phyloP scores from a whole-genome alignment of 129 eudicot species.

The Ambrosia artemisiifolia region DNA sequence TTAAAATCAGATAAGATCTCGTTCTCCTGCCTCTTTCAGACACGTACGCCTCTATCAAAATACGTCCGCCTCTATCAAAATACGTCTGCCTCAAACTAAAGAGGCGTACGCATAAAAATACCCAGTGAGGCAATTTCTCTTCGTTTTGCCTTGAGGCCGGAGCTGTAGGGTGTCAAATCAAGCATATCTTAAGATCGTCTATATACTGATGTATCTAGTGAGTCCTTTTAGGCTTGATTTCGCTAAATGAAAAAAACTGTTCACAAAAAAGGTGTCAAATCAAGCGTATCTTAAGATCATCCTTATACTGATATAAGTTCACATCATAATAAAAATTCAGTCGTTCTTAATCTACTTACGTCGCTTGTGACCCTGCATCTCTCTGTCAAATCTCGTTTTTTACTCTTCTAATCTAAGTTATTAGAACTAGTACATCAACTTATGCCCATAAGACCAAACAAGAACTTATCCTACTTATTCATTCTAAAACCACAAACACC shows the following conservation, averaged over 20 bases:
- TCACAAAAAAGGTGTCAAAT: not conserved
- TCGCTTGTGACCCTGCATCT: not conserved
- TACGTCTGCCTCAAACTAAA: too few species aligned
- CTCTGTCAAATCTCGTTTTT: not conserved
- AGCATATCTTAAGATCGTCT: too few species aligned
- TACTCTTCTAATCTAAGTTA: too few species aligned
- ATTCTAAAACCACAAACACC: not conserved
- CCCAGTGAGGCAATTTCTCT: too few species aligned
- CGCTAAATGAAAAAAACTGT: not conserved
- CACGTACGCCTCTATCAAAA: too few species aligned
- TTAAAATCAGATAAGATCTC: too few species aligned
- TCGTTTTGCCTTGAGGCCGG: too few species aligned
- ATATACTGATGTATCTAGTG: not conserved
- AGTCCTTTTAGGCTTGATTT: slow-evolving; percentile 3
- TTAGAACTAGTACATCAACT: not conserved
- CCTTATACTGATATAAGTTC: slow-evolving; percentile 1
- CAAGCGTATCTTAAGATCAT: not conserved
- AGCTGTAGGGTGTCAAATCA: too few species aligned
- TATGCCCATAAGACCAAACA: not conserved
- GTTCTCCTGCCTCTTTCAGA: too few species aligned
- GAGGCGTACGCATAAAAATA: too few species aligned
- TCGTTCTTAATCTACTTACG: not conserved
- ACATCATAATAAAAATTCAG: not conserved
- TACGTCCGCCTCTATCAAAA: too few species aligned
- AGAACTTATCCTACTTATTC: not conserved